Percentiles rank a stretch among this genome's conserved stretches.
Evolutionary conservation across 257 asterid genomes (phyloP).

Genomic region (Solanum lycopersicoides): DNA sequence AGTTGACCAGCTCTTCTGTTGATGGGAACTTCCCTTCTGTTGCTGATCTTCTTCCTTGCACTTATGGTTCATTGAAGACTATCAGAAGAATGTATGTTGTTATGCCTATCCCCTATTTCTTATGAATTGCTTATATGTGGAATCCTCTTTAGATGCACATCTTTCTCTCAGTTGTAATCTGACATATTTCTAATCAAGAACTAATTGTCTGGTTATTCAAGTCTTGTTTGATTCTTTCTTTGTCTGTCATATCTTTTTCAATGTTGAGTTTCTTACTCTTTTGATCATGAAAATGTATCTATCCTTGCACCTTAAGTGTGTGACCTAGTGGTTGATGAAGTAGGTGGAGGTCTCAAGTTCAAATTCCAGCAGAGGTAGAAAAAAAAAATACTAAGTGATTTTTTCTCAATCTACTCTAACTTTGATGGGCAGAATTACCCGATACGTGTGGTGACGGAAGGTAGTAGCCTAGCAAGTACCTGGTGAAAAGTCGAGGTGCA

Average conservation of each 20-base stretch:
- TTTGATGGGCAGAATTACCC: background rate
- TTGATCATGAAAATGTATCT: background rate
- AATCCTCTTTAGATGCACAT: background rate
- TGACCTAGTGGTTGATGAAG: background rate
- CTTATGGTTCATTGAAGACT: conserved; percentile 59
- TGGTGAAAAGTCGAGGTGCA: background rate
- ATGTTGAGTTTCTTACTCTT: background rate
- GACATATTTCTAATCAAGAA: background rate
- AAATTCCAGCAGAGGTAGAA: background rate
- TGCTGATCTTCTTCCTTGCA: conserved; percentile 10
- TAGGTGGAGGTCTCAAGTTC: background rate
- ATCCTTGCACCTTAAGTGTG: background rate
- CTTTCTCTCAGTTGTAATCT: background rate
- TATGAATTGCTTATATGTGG: background rate
- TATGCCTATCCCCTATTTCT: background rate
- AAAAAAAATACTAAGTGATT: background rate
- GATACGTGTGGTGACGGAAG: background rate
- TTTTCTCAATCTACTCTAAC: background rate
- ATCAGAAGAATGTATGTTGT: conserved; percentile 62
- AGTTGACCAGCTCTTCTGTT: conserved; percentile 29
- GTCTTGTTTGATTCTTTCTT: background rate
- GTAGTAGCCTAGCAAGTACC: background rate
- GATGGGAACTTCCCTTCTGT: conserved; percentile 12
- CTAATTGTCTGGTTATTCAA: background rate
- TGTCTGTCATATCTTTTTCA: background rate